Percentiles rank a stretch among this genome's conserved stretches.
Evolutionary conservation across 2,329 filamentous ascomycete genomes (phyloP).

Genomic region (Paradendryphiella salina): DNA sequence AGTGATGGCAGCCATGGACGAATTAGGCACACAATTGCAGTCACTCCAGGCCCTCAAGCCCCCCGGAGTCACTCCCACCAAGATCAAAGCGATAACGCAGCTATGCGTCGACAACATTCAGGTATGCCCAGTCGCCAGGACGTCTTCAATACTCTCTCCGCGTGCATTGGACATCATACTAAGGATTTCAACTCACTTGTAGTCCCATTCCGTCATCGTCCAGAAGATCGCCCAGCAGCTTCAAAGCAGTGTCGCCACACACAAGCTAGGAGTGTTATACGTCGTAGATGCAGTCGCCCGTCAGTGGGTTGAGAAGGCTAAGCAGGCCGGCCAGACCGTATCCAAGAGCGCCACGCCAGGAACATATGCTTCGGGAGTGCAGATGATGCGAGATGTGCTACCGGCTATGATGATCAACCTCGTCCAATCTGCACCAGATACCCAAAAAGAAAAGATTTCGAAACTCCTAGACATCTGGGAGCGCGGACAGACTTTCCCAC

Average conservation of each 20-base stretch:
- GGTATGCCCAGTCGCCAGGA: constrained; percentile 30
- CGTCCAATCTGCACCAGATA: constrained; percentile 79
- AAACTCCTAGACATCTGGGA: constrained; percentile 99
- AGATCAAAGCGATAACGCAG: constrained; percentile 82
- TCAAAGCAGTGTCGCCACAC: constrained; percentile 89
- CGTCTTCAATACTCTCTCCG: constrained; percentile 11
- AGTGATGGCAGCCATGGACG: constrained; percentile 74
- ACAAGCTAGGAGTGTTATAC: constrained; percentile 99
- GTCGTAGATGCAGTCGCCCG: constrained; percentile 99
- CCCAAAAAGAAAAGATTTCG: constrained; percentile 96
- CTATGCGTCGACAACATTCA: constrained; percentile 70
- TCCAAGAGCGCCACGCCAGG: constrained; percentile 84
- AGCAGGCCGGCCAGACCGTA: constrained; percentile 74
- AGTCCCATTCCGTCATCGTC: constrained; percentile 94
- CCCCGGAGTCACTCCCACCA: constrained; percentile 89
- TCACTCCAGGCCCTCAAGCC: constrained; percentile 90
- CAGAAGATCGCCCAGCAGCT: constrained; percentile 97
- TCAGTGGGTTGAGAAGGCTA: constrained; percentile 97
- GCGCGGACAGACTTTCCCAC: constrained; percentile 87
- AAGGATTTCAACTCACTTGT: constrained; percentile 35
- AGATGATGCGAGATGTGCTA: constrained; percentile 94
- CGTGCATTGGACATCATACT: constrained; percentile 25
- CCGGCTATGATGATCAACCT: constrained; percentile 96
- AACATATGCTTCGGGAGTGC: constrained; percentile 90
- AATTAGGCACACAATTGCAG: constrained; percentile 86